Conservation (phyloP, 108 stramenopile species). For the Licmophora abbreviata region DNA sequence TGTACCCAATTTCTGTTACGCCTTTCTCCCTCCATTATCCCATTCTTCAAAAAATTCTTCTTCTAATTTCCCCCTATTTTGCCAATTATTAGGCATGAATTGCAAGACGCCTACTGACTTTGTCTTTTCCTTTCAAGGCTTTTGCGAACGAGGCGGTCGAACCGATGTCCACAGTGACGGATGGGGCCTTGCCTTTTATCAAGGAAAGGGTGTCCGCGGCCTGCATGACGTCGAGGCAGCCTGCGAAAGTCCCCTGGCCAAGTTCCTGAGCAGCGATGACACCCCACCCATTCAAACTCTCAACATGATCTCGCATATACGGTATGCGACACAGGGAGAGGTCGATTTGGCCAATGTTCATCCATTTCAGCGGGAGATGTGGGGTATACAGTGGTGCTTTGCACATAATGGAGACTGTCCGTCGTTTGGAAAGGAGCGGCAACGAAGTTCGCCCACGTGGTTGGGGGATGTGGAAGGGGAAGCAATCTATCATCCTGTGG, state of each 20-base stretch:
- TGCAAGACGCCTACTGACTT: slow-evolving; percentile 74
- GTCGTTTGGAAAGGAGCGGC: too few relatives aligned
- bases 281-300: slow-evolving; percentile 75
- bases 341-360: slow-evolving; percentile 85
- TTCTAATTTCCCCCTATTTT: too few relatives aligned
- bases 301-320: slow-evolving; percentile 89
- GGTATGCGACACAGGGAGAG: slow-evolving; percentile 80
- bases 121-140: slow-evolving; percentile 64
- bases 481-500: slow-evolving; percentile 54
- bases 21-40: too few relatives aligned
- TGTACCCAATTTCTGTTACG: too few relatives aligned
- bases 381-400: slow-evolving; percentile 82
- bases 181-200: slow-evolving; percentile 77
- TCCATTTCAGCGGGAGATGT: slow-evolving; percentile 83
- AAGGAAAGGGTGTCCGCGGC: slow-evolving; percentile 71
- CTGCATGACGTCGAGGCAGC: slow-evolving; percentile 71
- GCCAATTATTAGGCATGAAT: slow-evolving; percentile 77
- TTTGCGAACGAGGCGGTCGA: slow-evolving; percentile 67
- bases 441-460: too few relatives aligned
- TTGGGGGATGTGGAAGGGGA: too few relatives aligned
- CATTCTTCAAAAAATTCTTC: too few relatives aligned
- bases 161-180: slow-evolving; percentile 82
- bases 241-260: slow-evolving; percentile 57
- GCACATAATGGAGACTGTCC: slow-evolving; percentile 90
- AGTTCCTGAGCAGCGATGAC: slow-evolving; percentile 51